These are phyloP conservation scores for Racocetra persica DNA, from an alignment of 371 early-diverging fungal genomes.

Conservation along the genomic window DNA sequence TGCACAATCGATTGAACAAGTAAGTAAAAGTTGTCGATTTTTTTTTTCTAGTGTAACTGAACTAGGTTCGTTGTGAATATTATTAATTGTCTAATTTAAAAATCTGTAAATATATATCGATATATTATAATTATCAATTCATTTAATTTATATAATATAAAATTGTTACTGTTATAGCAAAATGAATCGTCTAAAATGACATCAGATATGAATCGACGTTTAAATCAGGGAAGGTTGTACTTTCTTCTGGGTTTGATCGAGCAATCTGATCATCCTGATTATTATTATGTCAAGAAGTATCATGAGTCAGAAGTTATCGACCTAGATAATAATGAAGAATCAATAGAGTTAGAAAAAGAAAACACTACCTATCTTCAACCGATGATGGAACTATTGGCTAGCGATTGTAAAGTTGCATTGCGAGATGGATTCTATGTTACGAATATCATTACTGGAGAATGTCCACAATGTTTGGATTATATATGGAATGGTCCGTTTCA, in stretches of 20 bases:
- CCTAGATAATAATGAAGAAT: background rate
- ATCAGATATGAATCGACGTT: background rate
- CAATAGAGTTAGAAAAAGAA: background rate
- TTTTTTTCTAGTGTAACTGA: no score
- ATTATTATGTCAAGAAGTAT: slow-evolving; percentile 17
- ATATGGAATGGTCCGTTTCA: slow-evolving; percentile 1
- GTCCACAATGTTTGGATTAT: slow-evolving; percentile 1
- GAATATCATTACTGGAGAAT: slow-evolving; percentile 1
- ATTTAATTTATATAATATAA: background rate
- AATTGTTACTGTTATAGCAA: slow-evolving; percentile 21
- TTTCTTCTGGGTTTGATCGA: slow-evolving; percentile 23
- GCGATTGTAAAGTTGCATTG: background rate
- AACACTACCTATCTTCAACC: background rate
- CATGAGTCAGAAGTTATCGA: background rate
- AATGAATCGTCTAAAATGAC: background rate
- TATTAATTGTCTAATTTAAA: no score
- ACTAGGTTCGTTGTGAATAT: no score
- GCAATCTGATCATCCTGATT: background rate
- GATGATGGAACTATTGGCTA: slow-evolving; percentile 10
- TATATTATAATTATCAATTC: background rate
- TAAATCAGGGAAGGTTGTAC: slow-evolving; percentile 14
- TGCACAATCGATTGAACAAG: background rate
- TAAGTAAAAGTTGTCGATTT: background rate
- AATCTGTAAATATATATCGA: background rate
- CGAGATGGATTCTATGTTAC: slow-evolving; percentile 9